Base-by-base conservation (phyloP, 306 rosid genomes). In the Cicer cuneatum region DNA sequence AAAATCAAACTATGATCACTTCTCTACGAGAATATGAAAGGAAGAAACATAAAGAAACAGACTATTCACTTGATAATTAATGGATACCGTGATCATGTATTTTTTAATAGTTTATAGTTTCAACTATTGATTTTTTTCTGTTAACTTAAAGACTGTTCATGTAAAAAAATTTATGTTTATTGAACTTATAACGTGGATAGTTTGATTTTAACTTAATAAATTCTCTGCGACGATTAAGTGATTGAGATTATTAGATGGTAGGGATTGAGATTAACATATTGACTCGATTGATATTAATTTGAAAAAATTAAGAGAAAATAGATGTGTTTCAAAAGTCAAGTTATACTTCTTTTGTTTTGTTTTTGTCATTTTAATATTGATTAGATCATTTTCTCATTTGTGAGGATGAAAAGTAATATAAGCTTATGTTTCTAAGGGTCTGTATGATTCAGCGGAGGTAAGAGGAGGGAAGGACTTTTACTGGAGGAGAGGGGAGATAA, bases 11-110 rank as follows among this genome's bases (percentile, higher is more conserved):
- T 24, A 24, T 13, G 11, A 8, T 16, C 42, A 61, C 61, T 84
- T n/a, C 62, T 72, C 66, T 84, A 82, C 84, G 24, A 77, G 85
- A 76, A 24, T n/a, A 66, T 21, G 54, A 43, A 43, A 7, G 42
- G 6, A 10, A 3, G 45, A 35, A 46, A 47, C 1, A 10, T 12
- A 10, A 10, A 38, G 40, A 19, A 57, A 57, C 15, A 5, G 60
- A 59, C 47, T 3, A 3, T 3, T 29, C 6, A 24, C 38, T 24
- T 5, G 63, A 2, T 7, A 33, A 29, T 29, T 29, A 33, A 29
- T 7, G 7, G 16, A 12, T 33, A 29, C 10, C 10, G 3, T 29
- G 2, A 10, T 58, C 60, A 9, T 19, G 10, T 58, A 6, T n/a
- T 47, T 47, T 51, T 15, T 14, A 7, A 9, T 51, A 15, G 10